Evolutionary conservation across 164 flowering plant genomes (phyloP).

Genomic region (Akebia trifoliata): DNA sequence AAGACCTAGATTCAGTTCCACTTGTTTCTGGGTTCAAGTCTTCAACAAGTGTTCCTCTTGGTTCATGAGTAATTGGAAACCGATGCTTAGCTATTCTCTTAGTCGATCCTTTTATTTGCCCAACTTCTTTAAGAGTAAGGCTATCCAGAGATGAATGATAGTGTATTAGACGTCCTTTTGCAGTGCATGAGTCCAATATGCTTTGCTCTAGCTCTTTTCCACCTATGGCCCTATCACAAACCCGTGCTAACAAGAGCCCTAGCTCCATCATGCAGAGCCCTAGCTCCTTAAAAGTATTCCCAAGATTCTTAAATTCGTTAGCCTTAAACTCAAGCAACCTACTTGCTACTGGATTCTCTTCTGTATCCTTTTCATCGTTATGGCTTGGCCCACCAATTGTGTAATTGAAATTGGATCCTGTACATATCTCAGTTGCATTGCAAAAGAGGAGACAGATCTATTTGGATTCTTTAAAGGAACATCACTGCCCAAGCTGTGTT

Average conservation of each 20-base stretch:
- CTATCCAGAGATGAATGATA: constrained; percentile 66
- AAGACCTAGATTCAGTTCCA: constrained; percentile 16
- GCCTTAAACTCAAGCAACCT: constrained; percentile 15
- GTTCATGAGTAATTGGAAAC: constrained; percentile 1
- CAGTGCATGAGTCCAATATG: constrained; percentile 60
- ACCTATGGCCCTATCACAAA: constrained; percentile 72
- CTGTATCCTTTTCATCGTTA: background rate
- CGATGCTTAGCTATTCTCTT: constrained; percentile 10
- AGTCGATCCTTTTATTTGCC: constrained; percentile 20
- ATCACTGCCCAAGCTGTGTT: constrained; percentile 80
- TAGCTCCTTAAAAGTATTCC: constrained; percentile 45
- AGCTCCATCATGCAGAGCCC: constrained; percentile 76
- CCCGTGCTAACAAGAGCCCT: constrained; percentile 63
- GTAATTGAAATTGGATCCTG: constrained; percentile 16
- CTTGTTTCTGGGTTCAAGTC: constrained; percentile 8
- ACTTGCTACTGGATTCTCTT: constrained; percentile 5
- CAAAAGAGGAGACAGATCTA: constrained; percentile 76
- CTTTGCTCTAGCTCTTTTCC: constrained; percentile 66
- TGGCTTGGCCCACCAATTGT: constrained; percentile 1
- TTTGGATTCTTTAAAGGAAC: constrained; percentile 72
- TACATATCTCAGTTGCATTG: constrained; percentile 64
- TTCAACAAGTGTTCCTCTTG: constrained; percentile 2
- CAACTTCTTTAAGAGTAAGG: constrained; percentile 28
- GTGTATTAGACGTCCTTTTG: constrained; percentile 90
- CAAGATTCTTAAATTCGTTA: constrained; percentile 44